phyloP scores from a whole-genome alignment of 768 basidiomycete genomes.

The Cyclocybe aegerita region DNA sequence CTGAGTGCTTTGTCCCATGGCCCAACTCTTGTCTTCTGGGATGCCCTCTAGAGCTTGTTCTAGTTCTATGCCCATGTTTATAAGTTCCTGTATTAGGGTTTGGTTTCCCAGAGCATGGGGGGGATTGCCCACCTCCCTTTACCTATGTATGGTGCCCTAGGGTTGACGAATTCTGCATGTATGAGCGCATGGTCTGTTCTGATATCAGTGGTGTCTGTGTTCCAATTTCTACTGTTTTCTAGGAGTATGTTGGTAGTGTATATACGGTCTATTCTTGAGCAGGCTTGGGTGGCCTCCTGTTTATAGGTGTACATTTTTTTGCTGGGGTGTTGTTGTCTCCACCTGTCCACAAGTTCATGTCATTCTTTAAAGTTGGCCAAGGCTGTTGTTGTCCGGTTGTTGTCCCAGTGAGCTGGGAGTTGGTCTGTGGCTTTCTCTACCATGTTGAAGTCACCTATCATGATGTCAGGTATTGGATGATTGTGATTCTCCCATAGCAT shows the following conservation, averaged over 20 bases:
- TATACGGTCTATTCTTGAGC: conserved; percentile 37
- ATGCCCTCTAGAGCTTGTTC: not conserved
- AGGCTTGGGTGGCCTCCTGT: conserved; percentile 10
- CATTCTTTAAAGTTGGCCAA: conserved; percentile 19
- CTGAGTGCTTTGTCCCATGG: no score
- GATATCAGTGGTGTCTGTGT: conserved; percentile 18
- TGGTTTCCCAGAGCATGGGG: no score
- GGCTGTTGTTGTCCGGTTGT: not conserved
- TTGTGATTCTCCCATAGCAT: no score
- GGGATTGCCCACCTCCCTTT: conserved; percentile 32
- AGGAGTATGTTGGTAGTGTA: conserved; percentile 20
- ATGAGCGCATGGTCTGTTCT: conserved; percentile 32
- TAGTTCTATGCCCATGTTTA: not conserved
- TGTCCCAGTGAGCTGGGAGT: conserved; percentile 24
- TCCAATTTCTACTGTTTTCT: conserved; percentile 21
- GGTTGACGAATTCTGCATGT: conserved; percentile 16
- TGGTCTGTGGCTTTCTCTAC: conserved; percentile 37
- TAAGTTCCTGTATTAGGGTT: conserved; percentile 18
- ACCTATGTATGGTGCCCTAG: conserved; percentile 25
- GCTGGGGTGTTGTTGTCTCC: conserved; percentile 24
- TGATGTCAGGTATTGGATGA: conserved; percentile 27
- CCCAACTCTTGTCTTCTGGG: no score
- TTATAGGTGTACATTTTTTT: conserved; percentile 25
- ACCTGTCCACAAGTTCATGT: conserved; percentile 27
- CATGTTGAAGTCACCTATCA: conserved; percentile 44